Percentiles rank a stretch among this genome's conserved stretches.
phyloP scores from a whole-genome alignment of 2,329 filamentous ascomycete genomes.

The Zasmidium angulare region DNA sequence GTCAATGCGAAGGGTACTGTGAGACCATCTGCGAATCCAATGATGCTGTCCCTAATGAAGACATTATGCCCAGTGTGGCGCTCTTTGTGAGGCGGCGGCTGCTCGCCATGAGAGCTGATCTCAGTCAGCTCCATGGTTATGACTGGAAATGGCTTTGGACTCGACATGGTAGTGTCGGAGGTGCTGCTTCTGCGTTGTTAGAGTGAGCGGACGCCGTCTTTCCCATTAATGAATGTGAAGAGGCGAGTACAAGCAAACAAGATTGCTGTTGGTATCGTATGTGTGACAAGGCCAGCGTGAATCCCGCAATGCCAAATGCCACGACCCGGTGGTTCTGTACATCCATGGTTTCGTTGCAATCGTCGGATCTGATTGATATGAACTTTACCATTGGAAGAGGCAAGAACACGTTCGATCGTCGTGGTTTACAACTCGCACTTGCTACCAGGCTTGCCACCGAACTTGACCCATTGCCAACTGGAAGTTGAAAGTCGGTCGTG shows the following conservation, averaged over 20 bases:
- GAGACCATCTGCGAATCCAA: constrained; percentile 75
- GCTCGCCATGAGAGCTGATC: not conserved
- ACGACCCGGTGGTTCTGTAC: not conserved
- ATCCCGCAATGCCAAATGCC: not conserved
- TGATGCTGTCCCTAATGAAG: constrained; percentile 64
- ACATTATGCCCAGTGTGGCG: constrained; percentile 36
- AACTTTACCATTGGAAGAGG: not conserved
- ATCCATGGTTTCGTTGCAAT: constrained; percentile 1
- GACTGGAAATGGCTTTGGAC: not conserved
- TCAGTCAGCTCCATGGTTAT: not conserved
- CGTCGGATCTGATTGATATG: not conserved
- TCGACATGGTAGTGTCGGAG: not conserved
- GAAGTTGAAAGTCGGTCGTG: not conserved
- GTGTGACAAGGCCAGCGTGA: not conserved
- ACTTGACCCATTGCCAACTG: not conserved
- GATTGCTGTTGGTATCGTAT: not conserved
- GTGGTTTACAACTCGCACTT: not conserved
- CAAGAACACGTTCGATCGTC: not conserved
- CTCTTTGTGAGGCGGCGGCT: constrained; percentile 4
- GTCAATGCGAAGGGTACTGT: constrained; percentile 79
- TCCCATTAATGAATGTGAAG: not conserved
- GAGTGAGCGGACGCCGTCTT: not conserved
- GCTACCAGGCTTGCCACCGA: not conserved
- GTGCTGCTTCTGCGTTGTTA: not conserved
- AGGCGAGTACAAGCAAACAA: not conserved